phyloP scores from a whole-genome alignment of 1,284 basidiomycete species.

The Stygiomarasmius scandens region DNA sequence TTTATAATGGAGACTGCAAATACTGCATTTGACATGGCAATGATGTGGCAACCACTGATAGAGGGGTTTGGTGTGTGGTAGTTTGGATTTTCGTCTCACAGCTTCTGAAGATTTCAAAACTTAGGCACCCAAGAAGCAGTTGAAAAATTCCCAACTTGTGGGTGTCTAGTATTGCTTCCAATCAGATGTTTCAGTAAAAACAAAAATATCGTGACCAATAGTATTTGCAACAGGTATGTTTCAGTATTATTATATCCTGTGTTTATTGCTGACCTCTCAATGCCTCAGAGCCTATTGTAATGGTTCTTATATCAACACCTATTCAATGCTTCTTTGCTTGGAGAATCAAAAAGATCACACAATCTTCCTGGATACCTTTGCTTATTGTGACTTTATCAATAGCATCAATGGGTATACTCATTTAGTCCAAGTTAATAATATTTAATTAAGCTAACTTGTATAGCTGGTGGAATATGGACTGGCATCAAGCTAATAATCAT shows the following conservation, averaged over 20 bases:
- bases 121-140: slow-evolving; percentile 27
- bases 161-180: not conserved
- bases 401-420: slow-evolving; percentile 37
- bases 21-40: slow-evolving; percentile 42
- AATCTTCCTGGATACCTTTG: slow-evolving; percentile 37
- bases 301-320: slow-evolving; percentile 48
- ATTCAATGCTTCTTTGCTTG: slow-evolving; percentile 58
- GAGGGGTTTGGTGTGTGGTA: slow-evolving; percentile 41
- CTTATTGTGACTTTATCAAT: slow-evolving; percentile 41
- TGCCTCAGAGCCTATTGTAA: slow-evolving; percentile 35
- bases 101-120: not conserved
- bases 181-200: not conserved
- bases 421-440: not conserved
- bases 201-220: not conserved
- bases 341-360: slow-evolving; percentile 48
- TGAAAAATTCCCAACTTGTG: slow-evolving; percentile 15
- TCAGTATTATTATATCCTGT: not conserved
- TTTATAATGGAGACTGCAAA: slow-evolving; percentile 46
- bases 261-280: slow-evolving; percentile 32
- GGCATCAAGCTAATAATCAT: slow-evolving; percentile 35
- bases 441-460: not conserved
- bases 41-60: slow-evolving; percentile 51
- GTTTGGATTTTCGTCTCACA: too few relatives aligned
- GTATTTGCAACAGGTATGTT: slow-evolving; percentile 16
- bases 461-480: slow-evolving; percentile 53